These are phyloP conservation scores for Clonostachys solani DNA, from an alignment of 2,329 filamentous ascomycete genomes.

Conservation along the genomic window DNA sequence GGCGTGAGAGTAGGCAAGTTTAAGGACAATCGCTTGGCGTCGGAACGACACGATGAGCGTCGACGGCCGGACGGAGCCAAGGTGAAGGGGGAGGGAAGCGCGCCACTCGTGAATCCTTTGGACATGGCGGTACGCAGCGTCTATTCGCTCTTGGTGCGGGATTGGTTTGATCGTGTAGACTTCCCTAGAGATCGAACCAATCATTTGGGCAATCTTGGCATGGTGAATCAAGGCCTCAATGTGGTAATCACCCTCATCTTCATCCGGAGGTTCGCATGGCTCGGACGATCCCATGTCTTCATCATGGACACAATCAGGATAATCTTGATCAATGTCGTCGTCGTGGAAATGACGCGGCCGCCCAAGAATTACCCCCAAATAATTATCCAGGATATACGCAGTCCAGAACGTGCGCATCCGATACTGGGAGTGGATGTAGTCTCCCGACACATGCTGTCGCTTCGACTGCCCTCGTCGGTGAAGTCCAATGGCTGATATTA, in stretches of 20 bases:
- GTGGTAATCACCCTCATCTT: constrained; percentile 32
- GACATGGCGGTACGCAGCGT: constrained; percentile 28
- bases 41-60: constrained; percentile 39
- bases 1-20: constrained; percentile 49
- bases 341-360: constrained; percentile 58
- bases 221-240: constrained; percentile 43
- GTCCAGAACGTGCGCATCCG: constrained; percentile 55
- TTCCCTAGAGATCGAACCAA: constrained; percentile 29
- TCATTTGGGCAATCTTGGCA: constrained; percentile 32
- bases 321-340: constrained; percentile 59
- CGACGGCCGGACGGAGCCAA: constrained; percentile 35
- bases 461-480: constrained; percentile 28
- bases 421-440: constrained; percentile 30
- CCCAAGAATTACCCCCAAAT: constrained; percentile 58
- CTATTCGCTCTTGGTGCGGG: constrained; percentile 26
- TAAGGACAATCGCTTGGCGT: constrained; percentile 46
- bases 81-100: constrained; percentile 31
- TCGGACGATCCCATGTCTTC: constrained; percentile 46
- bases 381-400: constrained; percentile 60
- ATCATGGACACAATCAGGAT: constrained; percentile 52
- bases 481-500: constrained; percentile 33
- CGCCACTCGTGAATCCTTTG: constrained; percentile 32
- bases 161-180: constrained; percentile 30
- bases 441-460: constrained; percentile 5
- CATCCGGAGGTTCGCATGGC: constrained; percentile 17